Evolutionary conservation across 148 eudicot genomes (phyloP).

Genomic region (Arbutus unedo): DNA sequence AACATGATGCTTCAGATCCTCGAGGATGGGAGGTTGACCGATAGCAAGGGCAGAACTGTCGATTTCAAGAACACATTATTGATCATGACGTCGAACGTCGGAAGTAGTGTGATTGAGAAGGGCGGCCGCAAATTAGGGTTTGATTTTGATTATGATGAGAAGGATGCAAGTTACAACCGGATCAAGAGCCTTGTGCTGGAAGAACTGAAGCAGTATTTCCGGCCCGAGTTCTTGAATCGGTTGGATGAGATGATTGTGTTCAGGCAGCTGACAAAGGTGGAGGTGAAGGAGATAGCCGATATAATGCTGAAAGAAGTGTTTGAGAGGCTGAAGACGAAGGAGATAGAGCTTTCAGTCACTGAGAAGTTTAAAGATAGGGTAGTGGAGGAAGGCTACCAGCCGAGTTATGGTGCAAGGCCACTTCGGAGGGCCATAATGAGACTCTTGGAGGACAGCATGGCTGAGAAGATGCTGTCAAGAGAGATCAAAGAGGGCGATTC

Average conservation of each 20-base stretch:
- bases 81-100: constrained; percentile 56
- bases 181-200: constrained; percentile 41
- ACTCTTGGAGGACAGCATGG: constrained; percentile 45
- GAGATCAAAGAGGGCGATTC: constrained; percentile 39
- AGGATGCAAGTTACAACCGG: constrained; percentile 29
- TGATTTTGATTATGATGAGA: constrained; percentile 33
- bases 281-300: constrained; percentile 39
- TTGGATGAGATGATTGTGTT: constrained; percentile 46
- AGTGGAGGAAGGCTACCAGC: constrained; percentile 42
- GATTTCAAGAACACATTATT: constrained; percentile 50
- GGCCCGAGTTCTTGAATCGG: constrained; percentile 46
- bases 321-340: constrained; percentile 37
- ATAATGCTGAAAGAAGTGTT: constrained; percentile 41
- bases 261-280: constrained; percentile 39
- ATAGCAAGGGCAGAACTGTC: constrained; percentile 46
- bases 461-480: constrained; percentile 36
- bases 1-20: constrained; percentile 54
- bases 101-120: constrained; percentile 39
- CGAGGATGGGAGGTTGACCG: constrained; percentile 58
- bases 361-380: constrained; percentile 36
- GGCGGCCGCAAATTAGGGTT: constrained; percentile 35
- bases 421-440: constrained; percentile 43
- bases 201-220: constrained; percentile 37
- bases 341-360: constrained; percentile 37
- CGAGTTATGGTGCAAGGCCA: constrained; percentile 50